Evolutionary conservation across 2,329 filamentous ascomycete genomes (phyloP), one percentile per base, ranked within the genome.

Genomic region (Rhynchosporium secalis): DNA sequence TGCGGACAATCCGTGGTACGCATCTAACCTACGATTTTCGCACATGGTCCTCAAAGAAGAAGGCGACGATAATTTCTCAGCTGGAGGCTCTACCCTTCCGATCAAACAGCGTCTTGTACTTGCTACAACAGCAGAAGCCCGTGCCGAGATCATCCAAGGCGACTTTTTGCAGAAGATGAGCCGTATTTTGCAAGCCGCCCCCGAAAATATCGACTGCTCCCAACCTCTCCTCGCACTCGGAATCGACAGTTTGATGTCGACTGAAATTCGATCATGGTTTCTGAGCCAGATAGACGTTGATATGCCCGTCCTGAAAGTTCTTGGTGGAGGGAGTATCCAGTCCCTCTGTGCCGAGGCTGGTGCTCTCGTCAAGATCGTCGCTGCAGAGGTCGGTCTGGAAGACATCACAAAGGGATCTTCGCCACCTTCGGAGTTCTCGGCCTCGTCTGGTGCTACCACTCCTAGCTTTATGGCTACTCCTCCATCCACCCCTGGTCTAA

Each of bases 231-330:
- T 68, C 4, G 75, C 77, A 47, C 70, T 75, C 7, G 72, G 76
- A 79, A 2, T 76, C 7, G 66, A 68, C 31, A 65, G 62, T 10
- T 43, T 68, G 5, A 58, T 68, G 36, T 60, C 66, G 12, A 65
- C 67, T 40, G 65, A 66, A n/a, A 60, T 68, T n/a, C 43, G 80
- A 1, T 68, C 75, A 0, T 83, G 81, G 81, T 80, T 82, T 64
- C 48, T 77, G 15, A 79, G 79, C 60, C 72, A 78, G 43, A 54
- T 82, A 0, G 66, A 78, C 0, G 69, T 78, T 0, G 63, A 68
- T 43, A 61, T 68, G 43, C 65, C 66, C 28, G 66, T 68, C 33
- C 43, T 68, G n/a, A 61, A 61, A 36, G 56, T 68, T 20, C 51
- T 68, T 20, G 62, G 61, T 49, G 64, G 65, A 43, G 65, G 41